Evolutionary conservation across 306 rosid species (phyloP).

Genomic region (Potentilla sterilis): DNA sequence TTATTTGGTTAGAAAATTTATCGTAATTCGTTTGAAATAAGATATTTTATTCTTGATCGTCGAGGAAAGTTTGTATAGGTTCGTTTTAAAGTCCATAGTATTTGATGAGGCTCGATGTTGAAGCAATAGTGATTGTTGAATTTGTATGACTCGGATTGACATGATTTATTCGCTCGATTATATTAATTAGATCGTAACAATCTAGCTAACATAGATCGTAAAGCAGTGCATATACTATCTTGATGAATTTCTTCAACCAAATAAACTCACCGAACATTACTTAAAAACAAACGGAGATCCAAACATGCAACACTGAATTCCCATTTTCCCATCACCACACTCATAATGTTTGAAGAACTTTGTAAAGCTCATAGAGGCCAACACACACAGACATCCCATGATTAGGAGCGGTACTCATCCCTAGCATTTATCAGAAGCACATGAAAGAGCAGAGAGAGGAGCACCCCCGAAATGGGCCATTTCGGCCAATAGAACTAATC

Average conservation of each 20-base stretch:
- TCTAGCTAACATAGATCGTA: not conserved
- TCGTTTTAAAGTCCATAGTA: not conserved
- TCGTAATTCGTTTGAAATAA: not conserved
- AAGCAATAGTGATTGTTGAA: too few species aligned
- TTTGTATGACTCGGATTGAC: too few species aligned
- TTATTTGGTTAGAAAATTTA: too few species aligned
- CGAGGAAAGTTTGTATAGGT: not conserved
- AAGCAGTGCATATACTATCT: too few species aligned
- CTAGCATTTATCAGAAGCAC: slow-evolving; percentile 15
- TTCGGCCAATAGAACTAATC: not conserved
- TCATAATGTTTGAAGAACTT: not conserved
- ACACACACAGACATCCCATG: not conserved
- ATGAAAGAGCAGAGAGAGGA: not conserved
- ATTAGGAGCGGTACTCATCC: not conserved
- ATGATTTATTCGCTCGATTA: not conserved
- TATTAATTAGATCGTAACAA: not conserved
- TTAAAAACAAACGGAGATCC: too few species aligned
- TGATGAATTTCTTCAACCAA: not conserved
- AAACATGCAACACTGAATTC: not conserved
- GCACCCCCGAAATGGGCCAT: not conserved
- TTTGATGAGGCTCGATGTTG: not conserved
- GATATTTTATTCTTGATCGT: not conserved
- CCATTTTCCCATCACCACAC: not conserved
- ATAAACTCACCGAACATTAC: too few species aligned
- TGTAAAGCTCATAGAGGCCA: not conserved